Evolutionary conservation across 2,329 filamentous ascomycete species (phyloP).

Genomic region (Tolypocladium endophyticum): DNA sequence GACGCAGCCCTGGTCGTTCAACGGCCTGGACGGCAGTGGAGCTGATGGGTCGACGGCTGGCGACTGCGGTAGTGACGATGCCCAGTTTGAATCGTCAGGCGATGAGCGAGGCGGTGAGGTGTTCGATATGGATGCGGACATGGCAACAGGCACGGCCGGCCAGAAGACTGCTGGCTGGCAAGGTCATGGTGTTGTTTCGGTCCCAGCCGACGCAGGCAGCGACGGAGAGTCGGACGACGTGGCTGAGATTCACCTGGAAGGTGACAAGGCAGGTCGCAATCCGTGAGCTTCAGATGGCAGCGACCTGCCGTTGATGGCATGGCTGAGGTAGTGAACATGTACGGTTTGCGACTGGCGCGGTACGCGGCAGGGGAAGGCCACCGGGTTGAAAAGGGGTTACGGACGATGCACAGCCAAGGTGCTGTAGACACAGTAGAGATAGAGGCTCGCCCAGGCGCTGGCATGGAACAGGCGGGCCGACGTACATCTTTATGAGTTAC

Average conservation of each 20-base stretch:
- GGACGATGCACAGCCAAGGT: neutral
- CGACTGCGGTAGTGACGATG: conserved; percentile 32
- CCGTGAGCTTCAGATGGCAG: conserved; percentile 5
- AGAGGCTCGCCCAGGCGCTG: conserved; percentile 5
- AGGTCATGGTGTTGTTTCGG: conserved; percentile 25
- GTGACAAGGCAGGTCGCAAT: conserved; percentile 18
- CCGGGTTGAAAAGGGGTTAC: neutral
- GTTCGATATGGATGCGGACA: conserved; percentile 19
- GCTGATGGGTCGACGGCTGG: conserved; percentile 20
- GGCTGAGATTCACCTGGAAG: conserved; percentile 38
- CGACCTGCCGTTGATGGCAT: neutral
- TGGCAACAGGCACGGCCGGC: conserved; percentile 11
- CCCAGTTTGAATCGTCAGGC: conserved; percentile 28
- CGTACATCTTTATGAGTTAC: conserved; percentile 7
- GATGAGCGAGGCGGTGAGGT: conserved; percentile 18
- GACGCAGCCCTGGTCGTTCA: conserved; percentile 37
- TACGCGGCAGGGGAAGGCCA: neutral
- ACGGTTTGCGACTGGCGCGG: neutral
- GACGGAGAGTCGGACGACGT: conserved; percentile 33
- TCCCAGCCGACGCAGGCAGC: conserved; percentile 23
- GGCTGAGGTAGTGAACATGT: neutral
- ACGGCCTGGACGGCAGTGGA: conserved; percentile 20
- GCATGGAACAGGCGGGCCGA: conserved; percentile 5
- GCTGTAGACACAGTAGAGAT: conserved; percentile 6
- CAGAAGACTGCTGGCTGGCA: conserved; percentile 18